Conservation (phyloP, 768 basidiomycete species). For the Ephemerocybe angulata region DNA sequence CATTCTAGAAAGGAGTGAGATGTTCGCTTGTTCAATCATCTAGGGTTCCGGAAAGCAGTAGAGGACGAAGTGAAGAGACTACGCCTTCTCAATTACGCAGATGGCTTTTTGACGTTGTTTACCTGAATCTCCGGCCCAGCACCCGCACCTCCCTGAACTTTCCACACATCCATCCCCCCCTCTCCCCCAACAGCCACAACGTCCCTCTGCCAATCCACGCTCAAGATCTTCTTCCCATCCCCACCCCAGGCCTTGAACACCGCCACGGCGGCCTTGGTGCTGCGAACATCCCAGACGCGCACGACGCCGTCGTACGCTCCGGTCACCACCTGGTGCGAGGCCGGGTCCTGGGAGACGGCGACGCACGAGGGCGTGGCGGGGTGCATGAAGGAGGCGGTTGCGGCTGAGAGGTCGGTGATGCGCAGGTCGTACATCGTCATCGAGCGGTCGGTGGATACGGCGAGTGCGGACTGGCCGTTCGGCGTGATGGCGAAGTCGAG, state of each 20-base stretch:
- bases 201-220: slow-evolving; percentile 55
- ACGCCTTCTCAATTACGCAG: neutral
- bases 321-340: slow-evolving; percentile 54
- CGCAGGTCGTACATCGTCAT: slow-evolving; percentile 71
- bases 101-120: neutral
- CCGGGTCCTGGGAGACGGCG: slow-evolving; percentile 19
- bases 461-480: slow-evolving; percentile 46
- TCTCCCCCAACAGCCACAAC: slow-evolving; percentile 61
- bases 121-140: neutral
- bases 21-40: no score
- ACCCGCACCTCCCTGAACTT: slow-evolving; percentile 37
- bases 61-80: no score
- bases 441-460: slow-evolving; percentile 72
- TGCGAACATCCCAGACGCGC: slow-evolving; percentile 76
- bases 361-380: slow-evolving; percentile 67
- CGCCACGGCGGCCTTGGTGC: slow-evolving; percentile 59
- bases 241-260: slow-evolving; percentile 58
- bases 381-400: slow-evolving; percentile 35
- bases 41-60: no score
- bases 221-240: slow-evolving; percentile 49
- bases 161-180: slow-evolving; percentile 65
- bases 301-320: slow-evolving; percentile 79
- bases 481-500: slow-evolving; percentile 52
- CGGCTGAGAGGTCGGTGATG: slow-evolving; percentile 20
- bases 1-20: no score